phyloP scores from a whole-genome alignment of 2,329 filamentous ascomycete species.

The Cercospora sp. region DNA sequence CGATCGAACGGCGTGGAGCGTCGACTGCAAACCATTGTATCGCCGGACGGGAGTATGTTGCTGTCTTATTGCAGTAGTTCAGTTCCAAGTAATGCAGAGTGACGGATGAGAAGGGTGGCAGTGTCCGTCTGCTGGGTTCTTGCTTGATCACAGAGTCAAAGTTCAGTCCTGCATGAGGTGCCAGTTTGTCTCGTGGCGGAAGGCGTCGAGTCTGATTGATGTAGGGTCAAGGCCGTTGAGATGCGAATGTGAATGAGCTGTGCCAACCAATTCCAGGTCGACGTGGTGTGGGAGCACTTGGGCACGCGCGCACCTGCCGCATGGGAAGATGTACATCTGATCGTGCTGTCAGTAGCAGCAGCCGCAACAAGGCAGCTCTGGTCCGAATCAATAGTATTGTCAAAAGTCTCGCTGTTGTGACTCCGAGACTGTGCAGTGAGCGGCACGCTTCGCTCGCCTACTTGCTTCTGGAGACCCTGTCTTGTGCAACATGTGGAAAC shows the following conservation, averaged over 20 bases:
- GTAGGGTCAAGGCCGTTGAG: background rate
- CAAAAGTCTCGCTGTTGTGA: background rate
- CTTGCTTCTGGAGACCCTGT: background rate
- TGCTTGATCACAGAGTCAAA: background rate
- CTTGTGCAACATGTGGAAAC: background rate
- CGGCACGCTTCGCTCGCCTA: background rate
- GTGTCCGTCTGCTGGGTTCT: background rate
- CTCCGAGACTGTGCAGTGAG: background rate
- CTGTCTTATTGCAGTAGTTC: background rate
- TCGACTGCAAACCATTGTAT: background rate
- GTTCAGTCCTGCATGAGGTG: background rate
- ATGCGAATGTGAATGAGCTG: background rate
- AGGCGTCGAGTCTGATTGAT: background rate
- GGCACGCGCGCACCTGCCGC: background rate
- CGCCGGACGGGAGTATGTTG: background rate
- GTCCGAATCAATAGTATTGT: background rate
- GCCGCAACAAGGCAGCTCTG: background rate
- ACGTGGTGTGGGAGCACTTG: background rate
- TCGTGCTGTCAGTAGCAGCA: background rate
- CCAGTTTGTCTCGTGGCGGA: background rate
- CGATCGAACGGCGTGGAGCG: background rate
- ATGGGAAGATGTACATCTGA: background rate
- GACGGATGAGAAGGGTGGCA: background rate
- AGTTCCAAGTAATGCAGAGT: background rate
- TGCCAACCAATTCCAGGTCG: background rate